phyloP scores from a whole-genome alignment of 2,329 filamentous ascomycete genomes.

The Madurella mycetomatis region DNA sequence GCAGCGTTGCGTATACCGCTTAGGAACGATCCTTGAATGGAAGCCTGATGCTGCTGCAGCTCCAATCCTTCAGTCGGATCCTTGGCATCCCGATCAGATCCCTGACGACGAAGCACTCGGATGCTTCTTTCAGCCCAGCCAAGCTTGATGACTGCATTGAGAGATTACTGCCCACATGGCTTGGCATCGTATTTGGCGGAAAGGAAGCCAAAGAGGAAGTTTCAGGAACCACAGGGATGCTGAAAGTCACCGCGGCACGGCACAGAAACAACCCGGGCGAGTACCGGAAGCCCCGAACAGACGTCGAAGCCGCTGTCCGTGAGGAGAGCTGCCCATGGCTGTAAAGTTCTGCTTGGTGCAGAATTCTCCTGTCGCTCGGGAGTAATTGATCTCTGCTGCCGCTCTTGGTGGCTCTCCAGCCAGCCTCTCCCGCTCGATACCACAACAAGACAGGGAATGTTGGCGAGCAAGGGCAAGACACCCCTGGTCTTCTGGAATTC shows the following conservation, averaged over 20 bases:
- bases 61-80: not conserved
- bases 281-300: no score
- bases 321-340: no score
- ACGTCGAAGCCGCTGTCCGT: no score
- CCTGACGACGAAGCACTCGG: not conserved
- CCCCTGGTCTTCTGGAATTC: no score
- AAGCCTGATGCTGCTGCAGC: not conserved
- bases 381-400: no score
- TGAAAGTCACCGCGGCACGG: not conserved
- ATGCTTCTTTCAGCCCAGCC: constrained; percentile 2
- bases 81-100: not conserved
- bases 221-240: not conserved
- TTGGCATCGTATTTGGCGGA: not conserved
- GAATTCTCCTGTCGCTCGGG: no score
- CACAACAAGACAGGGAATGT: no score
- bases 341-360: no score
- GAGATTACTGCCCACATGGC: not conserved
- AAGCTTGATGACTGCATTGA: constrained; percentile 10
- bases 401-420: no score
- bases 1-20: not conserved
- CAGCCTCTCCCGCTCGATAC: no score
- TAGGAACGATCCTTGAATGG: no score
- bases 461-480: no score
- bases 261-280: not conserved
- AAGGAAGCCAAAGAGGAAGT: not conserved